Percentiles rank a stretch among this genome's conserved stretches.
Evolutionary conservation across 495 filamentous ascomycete species (phyloP).

Genomic region (Neurospora sp.): DNA sequence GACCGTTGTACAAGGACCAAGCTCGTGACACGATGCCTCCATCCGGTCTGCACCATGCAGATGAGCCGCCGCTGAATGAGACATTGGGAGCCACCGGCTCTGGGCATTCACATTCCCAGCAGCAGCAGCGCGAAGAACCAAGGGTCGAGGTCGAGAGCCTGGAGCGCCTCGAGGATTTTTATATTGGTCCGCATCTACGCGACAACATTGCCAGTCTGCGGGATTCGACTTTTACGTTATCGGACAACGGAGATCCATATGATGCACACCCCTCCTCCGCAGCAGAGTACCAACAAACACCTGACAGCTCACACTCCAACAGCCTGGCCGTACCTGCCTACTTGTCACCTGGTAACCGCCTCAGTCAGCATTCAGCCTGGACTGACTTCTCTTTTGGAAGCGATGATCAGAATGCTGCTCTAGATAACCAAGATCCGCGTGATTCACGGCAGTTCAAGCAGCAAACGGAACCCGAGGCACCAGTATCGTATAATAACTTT

Average conservation of each 20-base stretch:
- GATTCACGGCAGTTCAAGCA: neutral
- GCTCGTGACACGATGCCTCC: slow-evolving; percentile 13
- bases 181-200: slow-evolving; percentile 20
- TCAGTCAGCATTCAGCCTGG: slow-evolving; percentile 43
- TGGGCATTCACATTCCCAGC: neutral
- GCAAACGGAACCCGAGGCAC: neutral
- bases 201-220: slow-evolving; percentile 24
- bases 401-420: slow-evolving; percentile 24
- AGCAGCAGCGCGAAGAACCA: slow-evolving; percentile 2
- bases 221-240: slow-evolving; percentile 23
- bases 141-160: slow-evolving; percentile 9
- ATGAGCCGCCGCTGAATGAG: slow-evolving; percentile 10
- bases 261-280: slow-evolving; percentile 14
- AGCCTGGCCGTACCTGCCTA: slow-evolving; percentile 33
- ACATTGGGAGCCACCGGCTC: slow-evolving; percentile 5
- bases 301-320: slow-evolving; percentile 23
- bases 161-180: slow-evolving; percentile 26
- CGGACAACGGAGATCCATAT: slow-evolving; percentile 18
- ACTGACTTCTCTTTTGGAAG: slow-evolving; percentile 48
- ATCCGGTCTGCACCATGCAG: slow-evolving; percentile 12
- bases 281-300: slow-evolving; percentile 15
- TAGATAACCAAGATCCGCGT: slow-evolving; percentile 5
- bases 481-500: neutral
- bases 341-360: slow-evolving; percentile 34
- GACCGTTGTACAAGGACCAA: slow-evolving; percentile 21